phyloP scores from a whole-genome alignment of 2,329 filamentous ascomycete species.

The Talaromyces albobiverticillius region DNA sequence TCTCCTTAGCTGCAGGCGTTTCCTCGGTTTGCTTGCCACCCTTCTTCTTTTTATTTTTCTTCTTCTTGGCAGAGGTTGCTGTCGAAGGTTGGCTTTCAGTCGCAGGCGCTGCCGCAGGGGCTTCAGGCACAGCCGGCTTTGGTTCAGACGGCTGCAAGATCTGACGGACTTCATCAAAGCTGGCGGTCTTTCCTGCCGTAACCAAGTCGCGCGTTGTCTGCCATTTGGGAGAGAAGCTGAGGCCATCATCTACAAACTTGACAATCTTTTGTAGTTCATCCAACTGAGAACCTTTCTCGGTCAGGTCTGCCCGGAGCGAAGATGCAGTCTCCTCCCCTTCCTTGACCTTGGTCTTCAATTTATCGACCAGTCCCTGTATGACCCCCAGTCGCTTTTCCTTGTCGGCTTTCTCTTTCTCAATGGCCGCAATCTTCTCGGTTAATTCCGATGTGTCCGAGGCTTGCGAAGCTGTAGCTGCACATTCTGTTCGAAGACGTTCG shows the following conservation, averaged over 20 bases:
- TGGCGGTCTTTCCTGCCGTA: constrained; percentile 28
- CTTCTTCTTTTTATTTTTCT: constrained; percentile 89
- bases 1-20: constrained; percentile 22
- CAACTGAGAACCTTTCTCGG: constrained; percentile 35
- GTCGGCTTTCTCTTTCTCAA: constrained; percentile 33
- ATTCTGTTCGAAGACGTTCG: constrained; percentile 31
- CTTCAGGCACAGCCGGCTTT: constrained; percentile 21
- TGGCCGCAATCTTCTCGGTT: constrained; percentile 30
- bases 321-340: constrained; percentile 51
- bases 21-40: constrained; percentile 53
- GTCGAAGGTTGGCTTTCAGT: constrained; percentile 19
- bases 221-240: constrained; percentile 36
- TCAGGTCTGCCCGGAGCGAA: constrained; percentile 42
- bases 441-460: constrained; percentile 24
- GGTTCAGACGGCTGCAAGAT: constrained; percentile 27
- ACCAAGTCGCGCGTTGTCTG: constrained; percentile 31
- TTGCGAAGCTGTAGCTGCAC: constrained; percentile 20
- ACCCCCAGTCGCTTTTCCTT: constrained; percentile 55
- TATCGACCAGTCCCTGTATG: constrained; percentile 55
- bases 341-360: constrained; percentile 52
- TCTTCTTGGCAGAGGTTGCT: constrained; percentile 61
- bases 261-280: constrained; percentile 33
- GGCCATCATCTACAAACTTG: constrained; percentile 38
- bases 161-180: constrained; percentile 34
- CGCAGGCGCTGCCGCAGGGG: constrained; percentile 21